Conservation (phyloP, 495 filamentous ascomycete genomes). For the Tirmania nivea region DNA sequence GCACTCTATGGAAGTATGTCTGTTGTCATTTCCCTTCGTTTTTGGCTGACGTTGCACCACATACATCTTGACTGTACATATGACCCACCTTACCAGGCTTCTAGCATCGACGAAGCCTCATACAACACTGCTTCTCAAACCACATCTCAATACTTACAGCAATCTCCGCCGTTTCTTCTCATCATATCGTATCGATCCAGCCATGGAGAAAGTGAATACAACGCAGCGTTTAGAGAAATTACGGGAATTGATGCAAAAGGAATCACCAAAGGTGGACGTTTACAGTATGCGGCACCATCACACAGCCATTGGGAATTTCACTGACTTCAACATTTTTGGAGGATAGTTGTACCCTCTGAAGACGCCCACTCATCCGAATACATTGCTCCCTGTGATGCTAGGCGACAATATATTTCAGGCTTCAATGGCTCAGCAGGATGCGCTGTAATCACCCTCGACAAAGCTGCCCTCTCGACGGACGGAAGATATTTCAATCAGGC, state of each 20-base stretch:
- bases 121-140: background rate
- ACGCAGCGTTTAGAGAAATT: slow-evolving; percentile 52
- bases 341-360: slow-evolving; percentile 79
- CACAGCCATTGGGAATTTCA: background rate
- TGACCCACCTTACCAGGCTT: slow-evolving; percentile 1
- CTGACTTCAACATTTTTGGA: too few species aligned
- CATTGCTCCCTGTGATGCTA: slow-evolving; percentile 79
- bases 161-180: slow-evolving; percentile 9
- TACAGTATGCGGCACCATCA: slow-evolving; percentile 48
- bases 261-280: slow-evolving; percentile 67
- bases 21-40: too few species aligned
- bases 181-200: slow-evolving; percentile 20
- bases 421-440: slow-evolving; percentile 93
- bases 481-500: slow-evolving; percentile 98
- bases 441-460: slow-evolving; percentile 65
- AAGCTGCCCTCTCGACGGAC: slow-evolving; percentile 83
- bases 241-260: slow-evolving; percentile 53
- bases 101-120: background rate
- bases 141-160: background rate
- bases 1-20: too few species aligned
- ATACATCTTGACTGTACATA: background rate
- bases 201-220: slow-evolving; percentile 75
- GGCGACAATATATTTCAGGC: slow-evolving; percentile 78
- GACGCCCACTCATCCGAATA: slow-evolving; percentile 97
- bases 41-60: too few species aligned